Evolutionary conservation across 257 asterid species (phyloP).

Genomic region (Solanum bukasovii): DNA sequence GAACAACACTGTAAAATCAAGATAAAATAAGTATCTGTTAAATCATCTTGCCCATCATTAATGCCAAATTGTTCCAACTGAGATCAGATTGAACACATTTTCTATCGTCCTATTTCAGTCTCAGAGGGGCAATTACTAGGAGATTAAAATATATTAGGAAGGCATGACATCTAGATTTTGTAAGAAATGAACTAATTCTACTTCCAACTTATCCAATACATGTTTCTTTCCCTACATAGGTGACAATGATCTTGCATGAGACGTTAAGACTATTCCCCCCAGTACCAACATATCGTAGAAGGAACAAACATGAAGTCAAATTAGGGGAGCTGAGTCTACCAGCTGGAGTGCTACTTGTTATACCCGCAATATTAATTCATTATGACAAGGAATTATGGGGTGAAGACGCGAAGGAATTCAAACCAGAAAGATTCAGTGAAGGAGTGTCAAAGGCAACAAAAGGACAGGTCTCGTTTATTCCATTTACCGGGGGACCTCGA

Average conservation of each 20-base stretch:
- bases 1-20: too few species aligned
- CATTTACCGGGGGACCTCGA: too few species aligned
- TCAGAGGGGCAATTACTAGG: not conserved
- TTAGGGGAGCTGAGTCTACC: conserved; percentile 13
- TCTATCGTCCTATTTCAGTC: too few species aligned
- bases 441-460: too few species aligned
- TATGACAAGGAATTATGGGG: not conserved
- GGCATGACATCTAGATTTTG: not conserved
- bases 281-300: not conserved
- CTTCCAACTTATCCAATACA: not conserved
- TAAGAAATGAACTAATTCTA: too few species aligned
- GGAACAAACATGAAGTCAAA: conserved; percentile 3
- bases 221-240: conserved; percentile 2
- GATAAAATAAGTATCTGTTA: too few species aligned
- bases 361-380: conserved; percentile 19
- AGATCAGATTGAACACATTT: not conserved
- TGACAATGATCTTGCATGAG: conserved; percentile 25
- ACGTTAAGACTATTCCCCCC: conserved; percentile 23
- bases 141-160: not conserved
- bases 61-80: not conserved
- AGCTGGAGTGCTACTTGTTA: not conserved
- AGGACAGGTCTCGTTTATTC: too few species aligned
- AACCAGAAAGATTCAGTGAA: too few species aligned
- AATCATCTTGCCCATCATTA: too few species aligned
- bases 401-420: too few species aligned